Percentiles rank a stretch among this genome's conserved stretches.
Conservation (phyloP, 2,329 filamentous ascomycete species). For the Clarireedia homoeocarpa region DNA sequence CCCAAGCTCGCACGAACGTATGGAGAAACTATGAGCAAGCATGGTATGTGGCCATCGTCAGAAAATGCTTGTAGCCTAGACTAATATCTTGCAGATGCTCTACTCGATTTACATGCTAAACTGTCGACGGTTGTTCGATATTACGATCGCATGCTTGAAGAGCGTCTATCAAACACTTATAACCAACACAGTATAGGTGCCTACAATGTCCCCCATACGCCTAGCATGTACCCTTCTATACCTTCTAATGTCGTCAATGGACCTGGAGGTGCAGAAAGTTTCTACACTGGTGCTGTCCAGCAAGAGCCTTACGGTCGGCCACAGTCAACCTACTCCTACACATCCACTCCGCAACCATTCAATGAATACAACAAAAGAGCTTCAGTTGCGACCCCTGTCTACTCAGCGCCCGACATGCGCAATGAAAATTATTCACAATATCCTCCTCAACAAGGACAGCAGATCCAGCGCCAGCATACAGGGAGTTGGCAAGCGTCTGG, state of each 20-base stretch:
- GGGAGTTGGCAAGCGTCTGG: conserved; percentile 41
- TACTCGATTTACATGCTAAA: conserved; percentile 91
- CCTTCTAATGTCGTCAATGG: conserved; percentile 42
- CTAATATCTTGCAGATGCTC: conserved; percentile 56
- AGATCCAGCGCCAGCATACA: conserved; percentile 37
- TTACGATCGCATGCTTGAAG: conserved; percentile 96
- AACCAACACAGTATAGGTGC: conserved; percentile 66
- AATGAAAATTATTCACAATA: conserved; percentile 21
- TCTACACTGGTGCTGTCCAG: conserved; percentile 63
- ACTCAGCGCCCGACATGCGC: conserved; percentile 18
- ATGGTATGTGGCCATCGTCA: conserved; percentile 50
- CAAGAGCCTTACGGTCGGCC: conserved; percentile 41
- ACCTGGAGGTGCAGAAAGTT: conserved; percentile 62
- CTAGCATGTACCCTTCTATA: conserved; percentile 64
- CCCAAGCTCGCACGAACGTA: conserved; percentile 94
- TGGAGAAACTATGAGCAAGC: conserved; percentile 99
- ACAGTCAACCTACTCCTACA: conserved; percentile 44
- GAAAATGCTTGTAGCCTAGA: background rate
- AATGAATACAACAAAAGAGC: conserved; percentile 28
- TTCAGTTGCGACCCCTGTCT: conserved; percentile 19
- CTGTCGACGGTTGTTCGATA: conserved; percentile 93
- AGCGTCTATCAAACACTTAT: conserved; percentile 87
- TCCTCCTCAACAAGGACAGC: conserved; percentile 37
- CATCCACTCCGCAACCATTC: conserved; percentile 38
- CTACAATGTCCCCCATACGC: conserved; percentile 49